Conservation (phyloP, 352 stramenopile species). For the Pythium apleroticum region DNA sequence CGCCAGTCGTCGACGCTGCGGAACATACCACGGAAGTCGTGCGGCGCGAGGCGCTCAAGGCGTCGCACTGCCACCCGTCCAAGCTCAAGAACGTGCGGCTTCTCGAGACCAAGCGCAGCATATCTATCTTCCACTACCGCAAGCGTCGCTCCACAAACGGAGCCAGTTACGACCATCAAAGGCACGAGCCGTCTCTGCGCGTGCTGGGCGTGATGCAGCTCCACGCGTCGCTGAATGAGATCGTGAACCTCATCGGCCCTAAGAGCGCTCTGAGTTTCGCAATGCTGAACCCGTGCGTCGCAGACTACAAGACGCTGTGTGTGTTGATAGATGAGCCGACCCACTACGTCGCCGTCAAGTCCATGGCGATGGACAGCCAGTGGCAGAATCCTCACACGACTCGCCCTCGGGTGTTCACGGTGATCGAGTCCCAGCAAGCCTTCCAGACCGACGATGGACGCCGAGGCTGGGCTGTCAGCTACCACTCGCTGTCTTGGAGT, state of each 20-base stretch:
- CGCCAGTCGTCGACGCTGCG: constrained; percentile 11
- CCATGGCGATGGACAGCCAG: constrained; percentile 18
- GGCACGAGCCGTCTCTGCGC: constrained; percentile 7
- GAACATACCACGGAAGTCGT: constrained; percentile 2
- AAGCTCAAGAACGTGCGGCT: constrained; percentile 13
- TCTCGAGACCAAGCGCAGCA: background rate
- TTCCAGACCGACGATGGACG: constrained; percentile 20
- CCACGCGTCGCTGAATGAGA: constrained; percentile 21
- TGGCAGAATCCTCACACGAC: constrained; percentile 15
- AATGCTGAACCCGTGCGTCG: constrained; percentile 22
- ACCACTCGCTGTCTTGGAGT: constrained; percentile 25
- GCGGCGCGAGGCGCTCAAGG: constrained; percentile 17
- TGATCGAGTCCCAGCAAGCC: constrained; percentile 22
- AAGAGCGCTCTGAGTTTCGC: constrained; percentile 20
- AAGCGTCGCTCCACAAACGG: background rate
- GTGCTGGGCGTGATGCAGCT: constrained; percentile 19
- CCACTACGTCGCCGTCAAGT: constrained; percentile 21
- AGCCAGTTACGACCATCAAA: background rate
- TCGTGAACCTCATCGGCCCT: constrained; percentile 20
- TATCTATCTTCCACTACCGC: constrained; percentile 15
- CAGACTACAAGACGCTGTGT: constrained; percentile 15
- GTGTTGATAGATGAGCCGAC: constrained; percentile 14
- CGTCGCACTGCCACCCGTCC: constrained; percentile 2
- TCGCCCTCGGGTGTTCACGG: constrained; percentile 12
- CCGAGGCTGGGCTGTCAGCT: constrained; percentile 25